These are phyloP conservation scores for Metschnikowia anglica DNA, from an alignment of 805 yeast species.

Conservation along the genomic window DNA sequence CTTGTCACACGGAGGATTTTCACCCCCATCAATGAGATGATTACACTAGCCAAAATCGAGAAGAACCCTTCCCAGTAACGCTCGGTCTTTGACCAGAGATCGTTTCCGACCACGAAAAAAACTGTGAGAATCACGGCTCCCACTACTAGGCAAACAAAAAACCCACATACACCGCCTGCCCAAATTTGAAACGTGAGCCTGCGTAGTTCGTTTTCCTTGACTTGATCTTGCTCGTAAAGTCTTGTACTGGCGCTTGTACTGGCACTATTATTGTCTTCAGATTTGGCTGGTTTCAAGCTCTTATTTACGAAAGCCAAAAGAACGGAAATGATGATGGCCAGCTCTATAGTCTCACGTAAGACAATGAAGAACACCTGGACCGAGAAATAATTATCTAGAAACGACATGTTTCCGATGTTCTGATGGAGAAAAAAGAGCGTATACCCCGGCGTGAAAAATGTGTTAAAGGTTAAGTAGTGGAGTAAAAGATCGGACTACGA, in stretches of 20 bases:
- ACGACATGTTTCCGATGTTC: slow-evolving; percentile 9
- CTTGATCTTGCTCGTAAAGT: not conserved
- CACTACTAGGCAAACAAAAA: slow-evolving; percentile 38
- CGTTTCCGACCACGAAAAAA: slow-evolving; percentile 43
- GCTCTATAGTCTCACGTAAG: slow-evolving; percentile 22
- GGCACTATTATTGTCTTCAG: not conserved
- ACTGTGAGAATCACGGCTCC: slow-evolving; percentile 40
- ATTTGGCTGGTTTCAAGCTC: slow-evolving; percentile 9
- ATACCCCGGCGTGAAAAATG: too few species aligned
- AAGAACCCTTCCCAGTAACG: slow-evolving; percentile 50
- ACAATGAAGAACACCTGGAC: slow-evolving; percentile 24
- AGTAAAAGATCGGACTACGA: not conserved
- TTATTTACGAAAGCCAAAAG: slow-evolving; percentile 21
- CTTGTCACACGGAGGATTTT: slow-evolving; percentile 44
- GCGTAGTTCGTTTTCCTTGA: slow-evolving; percentile 16
- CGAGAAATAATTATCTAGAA: slow-evolving; percentile 19
- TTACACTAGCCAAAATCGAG: slow-evolving; percentile 44
- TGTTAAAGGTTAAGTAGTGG: too few species aligned
- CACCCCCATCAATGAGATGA: slow-evolving; percentile 47
- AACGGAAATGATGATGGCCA: slow-evolving; percentile 24
- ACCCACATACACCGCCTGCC: slow-evolving; percentile 44
- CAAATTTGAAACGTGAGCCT: slow-evolving; percentile 40
- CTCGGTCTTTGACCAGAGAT: slow-evolving; percentile 46
- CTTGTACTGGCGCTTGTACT: not conserved
- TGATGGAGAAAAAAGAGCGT: not conserved